Evolutionary conservation across 2,329 filamentous ascomycete species (phyloP).

Genomic region (Xylariomycetidae sp.): DNA sequence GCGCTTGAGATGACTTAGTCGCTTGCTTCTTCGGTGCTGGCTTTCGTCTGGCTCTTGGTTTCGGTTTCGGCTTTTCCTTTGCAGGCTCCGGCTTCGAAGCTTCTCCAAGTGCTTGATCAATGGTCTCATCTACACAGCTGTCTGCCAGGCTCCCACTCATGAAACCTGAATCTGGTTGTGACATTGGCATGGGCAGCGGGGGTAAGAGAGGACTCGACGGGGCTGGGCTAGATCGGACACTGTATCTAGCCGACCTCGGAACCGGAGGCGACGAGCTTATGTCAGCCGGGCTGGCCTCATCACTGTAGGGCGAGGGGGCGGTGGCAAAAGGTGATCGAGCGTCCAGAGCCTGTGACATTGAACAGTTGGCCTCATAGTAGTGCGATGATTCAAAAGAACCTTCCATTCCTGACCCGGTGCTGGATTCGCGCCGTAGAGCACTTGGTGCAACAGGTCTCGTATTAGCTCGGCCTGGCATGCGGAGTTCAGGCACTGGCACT

Average conservation of each 20-base stretch:
- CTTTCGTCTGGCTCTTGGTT: too few species aligned
- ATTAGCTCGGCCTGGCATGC: constrained; percentile 19
- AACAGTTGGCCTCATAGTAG: constrained; percentile 30
- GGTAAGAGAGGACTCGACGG: constrained; percentile 77
- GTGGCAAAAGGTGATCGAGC: constrained; percentile 53
- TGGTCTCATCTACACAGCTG: constrained; percentile 47
- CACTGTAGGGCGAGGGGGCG: constrained; percentile 39
- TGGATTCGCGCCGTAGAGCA: constrained; percentile 57
- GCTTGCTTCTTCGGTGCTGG: constrained; percentile 27
- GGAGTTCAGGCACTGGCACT: constrained; percentile 61
- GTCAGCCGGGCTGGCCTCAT: constrained; percentile 68
- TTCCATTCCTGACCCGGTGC: constrained; percentile 48
- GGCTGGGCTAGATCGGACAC: constrained; percentile 53
- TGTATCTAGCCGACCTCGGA: constrained; percentile 54
- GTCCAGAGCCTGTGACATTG: constrained; percentile 41
- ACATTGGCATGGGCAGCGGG: constrained; percentile 56
- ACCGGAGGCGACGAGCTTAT: constrained; percentile 90
- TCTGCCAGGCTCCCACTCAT: constrained; percentile 76
- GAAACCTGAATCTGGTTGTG: constrained; percentile 72
- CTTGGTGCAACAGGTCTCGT: constrained; percentile 38
- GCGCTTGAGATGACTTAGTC: constrained; percentile 17
- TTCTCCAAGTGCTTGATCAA: constrained; percentile 17
- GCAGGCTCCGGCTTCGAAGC: constrained; percentile 28
- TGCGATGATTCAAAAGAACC: constrained; percentile 21
- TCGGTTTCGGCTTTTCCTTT: not conserved